A percentile compares a stretch with the other conserved stretches of the same genome.
Conservation (phyloP, 2,329 filamentous ascomycete species). For the Apiospora aurea region DNA sequence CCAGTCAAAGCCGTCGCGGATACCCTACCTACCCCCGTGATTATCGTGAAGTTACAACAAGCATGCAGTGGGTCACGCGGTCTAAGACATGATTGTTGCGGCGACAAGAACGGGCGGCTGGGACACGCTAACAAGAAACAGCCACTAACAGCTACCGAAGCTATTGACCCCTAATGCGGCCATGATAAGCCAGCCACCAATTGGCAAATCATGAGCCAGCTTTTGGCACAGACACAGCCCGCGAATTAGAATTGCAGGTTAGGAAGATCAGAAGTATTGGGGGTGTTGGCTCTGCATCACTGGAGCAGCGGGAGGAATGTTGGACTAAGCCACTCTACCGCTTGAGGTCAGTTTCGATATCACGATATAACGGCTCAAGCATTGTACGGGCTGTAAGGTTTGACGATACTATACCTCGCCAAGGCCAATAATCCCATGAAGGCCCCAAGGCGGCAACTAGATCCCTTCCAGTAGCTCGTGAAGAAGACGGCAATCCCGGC, state of each 20-base stretch:
- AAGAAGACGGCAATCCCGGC: neutral
- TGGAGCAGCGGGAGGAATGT: neutral
- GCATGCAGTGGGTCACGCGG: neutral
- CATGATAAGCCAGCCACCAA: neutral
- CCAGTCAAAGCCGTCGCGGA: neutral
- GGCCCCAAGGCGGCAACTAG: neutral
- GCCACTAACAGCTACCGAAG: neutral
- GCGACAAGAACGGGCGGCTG: slow-evolving; percentile 6
- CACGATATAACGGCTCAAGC: neutral
- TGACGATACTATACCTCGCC: neutral
- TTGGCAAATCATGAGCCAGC: neutral
- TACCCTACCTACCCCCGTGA: neutral
- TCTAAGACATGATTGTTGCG: slow-evolving; percentile 17
- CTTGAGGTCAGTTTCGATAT: neutral
- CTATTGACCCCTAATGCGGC: slow-evolving; percentile 17
- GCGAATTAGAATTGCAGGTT: neutral
- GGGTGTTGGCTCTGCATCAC: neutral
- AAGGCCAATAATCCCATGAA: neutral
- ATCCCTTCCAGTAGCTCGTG: neutral
- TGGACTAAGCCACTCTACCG: neutral
- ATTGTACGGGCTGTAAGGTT: neutral
- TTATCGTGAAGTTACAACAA: slow-evolving; percentile 3
- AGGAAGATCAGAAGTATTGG: neutral
- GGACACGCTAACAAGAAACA: neutral
- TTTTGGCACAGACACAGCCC: neutral